Evolutionary conservation across 768 basidiomycete species (phyloP).

Genomic region (Hydnomerulius pinastri): DNA sequence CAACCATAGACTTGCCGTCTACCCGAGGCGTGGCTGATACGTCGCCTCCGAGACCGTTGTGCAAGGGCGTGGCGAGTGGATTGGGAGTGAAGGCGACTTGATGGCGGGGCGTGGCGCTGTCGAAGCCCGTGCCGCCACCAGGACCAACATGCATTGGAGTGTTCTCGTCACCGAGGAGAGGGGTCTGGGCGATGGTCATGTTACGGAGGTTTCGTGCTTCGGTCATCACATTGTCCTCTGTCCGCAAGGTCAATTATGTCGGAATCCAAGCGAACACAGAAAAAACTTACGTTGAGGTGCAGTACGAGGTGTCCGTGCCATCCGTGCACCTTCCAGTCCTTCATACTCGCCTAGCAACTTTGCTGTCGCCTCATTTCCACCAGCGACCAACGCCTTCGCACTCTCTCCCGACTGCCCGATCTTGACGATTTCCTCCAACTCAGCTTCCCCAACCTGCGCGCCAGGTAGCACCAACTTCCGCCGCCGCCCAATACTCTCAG

Average conservation of each 20-base stretch:
- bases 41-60: slow-evolving; percentile 43
- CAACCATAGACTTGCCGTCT: slow-evolving; percentile 38
- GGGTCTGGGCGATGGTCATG: slow-evolving; percentile 91
- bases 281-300: slow-evolving; percentile 82
- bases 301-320: slow-evolving; percentile 93
- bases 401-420: slow-evolving; percentile 92
- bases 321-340: slow-evolving; percentile 80
- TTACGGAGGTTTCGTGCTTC: slow-evolving; percentile 96
- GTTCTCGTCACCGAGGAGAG: slow-evolving; percentile 95
- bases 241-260: slow-evolving; percentile 6
- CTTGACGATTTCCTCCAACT: slow-evolving; percentile 98
- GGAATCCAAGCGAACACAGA: background rate
- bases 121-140: slow-evolving; percentile 89
- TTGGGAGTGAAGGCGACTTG: slow-evolving; percentile 93
- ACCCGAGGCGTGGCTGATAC: slow-evolving; percentile 58
- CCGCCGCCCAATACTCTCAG: slow-evolving; percentile 89
- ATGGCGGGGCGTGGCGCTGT: slow-evolving; percentile 92
- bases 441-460: slow-evolving; percentile 92
- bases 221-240: slow-evolving; percentile 92
- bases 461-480: slow-evolving; percentile 80
- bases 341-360: slow-evolving; percentile 91
- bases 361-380: slow-evolving; percentile 84
- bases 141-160: slow-evolving; percentile 81
- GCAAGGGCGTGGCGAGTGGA: slow-evolving; percentile 86
- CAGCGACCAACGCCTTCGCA: slow-evolving; percentile 81